Evolutionary conservation across 2,329 filamentous ascomycete genomes (phyloP).

Genomic region (Paecilomyces sp.): DNA sequence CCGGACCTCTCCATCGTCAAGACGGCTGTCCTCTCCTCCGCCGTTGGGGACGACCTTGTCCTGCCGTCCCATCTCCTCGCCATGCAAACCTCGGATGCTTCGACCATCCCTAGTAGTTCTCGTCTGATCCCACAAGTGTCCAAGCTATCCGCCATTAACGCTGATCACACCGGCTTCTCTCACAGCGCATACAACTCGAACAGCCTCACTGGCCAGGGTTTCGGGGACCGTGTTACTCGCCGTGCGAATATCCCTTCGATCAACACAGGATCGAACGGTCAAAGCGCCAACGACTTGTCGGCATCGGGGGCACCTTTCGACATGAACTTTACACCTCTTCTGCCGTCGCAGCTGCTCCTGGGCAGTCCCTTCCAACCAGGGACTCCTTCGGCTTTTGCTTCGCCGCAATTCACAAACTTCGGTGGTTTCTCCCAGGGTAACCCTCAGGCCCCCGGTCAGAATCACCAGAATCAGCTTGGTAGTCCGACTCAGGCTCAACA

Average conservation of each 20-base stretch:
- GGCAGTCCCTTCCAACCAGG: conserved; percentile 96
- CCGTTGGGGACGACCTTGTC: conserved; percentile 75
- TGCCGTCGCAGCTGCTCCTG: conserved; percentile 88
- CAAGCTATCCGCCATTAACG: conserved; percentile 66
- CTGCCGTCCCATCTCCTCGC: conserved; percentile 73
- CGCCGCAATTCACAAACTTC: conserved; percentile 84
- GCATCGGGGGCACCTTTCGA: conserved; percentile 86
- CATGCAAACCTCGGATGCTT: conserved; percentile 79
- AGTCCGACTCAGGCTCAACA: conserved; percentile 69
- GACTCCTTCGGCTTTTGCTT: conserved; percentile 81
- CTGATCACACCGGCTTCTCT: conserved; percentile 79
- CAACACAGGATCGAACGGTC: conserved; percentile 66
- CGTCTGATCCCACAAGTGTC: conserved; percentile 66
- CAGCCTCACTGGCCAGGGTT: conserved; percentile 62
- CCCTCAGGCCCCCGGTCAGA: conserved; percentile 46
- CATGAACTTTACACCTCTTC: conserved; percentile 96
- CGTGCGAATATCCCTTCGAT: conserved; percentile 81
- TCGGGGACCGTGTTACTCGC: conserved; percentile 79
- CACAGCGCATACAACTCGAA: conserved; percentile 89
- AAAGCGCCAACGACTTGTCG: conserved; percentile 65
- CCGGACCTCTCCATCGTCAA: conserved; percentile 45
- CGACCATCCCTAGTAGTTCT: conserved; percentile 49
- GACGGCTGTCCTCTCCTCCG: conserved; percentile 75
- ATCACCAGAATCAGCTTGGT: conserved; percentile 53
- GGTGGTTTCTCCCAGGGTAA: conserved; percentile 64